Conservation (phyloP, 331 rosid species). For the Prunus yedoensis region DNA sequence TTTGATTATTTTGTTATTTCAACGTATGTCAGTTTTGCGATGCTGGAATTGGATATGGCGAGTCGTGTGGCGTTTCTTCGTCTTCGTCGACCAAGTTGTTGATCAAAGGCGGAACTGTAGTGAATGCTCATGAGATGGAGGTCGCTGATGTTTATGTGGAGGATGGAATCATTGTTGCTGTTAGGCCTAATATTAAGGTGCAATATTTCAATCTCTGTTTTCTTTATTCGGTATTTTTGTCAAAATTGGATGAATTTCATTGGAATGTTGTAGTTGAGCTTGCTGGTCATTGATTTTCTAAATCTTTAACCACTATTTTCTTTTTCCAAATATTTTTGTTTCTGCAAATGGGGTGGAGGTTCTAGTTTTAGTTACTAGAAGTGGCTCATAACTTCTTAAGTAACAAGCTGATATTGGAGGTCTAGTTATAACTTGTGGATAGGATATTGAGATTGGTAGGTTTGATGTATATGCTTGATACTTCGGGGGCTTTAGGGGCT, state of each 20-base stretch:
- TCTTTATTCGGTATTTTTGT: neutral
- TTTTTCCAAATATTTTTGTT: too few species aligned
- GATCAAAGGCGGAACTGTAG: conserved; percentile 76
- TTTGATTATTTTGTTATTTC: neutral
- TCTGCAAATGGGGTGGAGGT: too few species aligned
- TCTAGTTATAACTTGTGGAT: neutral
- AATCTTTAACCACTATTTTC: too few species aligned
- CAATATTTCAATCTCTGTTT: neutral
- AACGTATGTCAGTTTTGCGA: conserved; percentile 53
- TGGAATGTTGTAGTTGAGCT: too few species aligned
- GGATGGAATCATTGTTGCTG: conserved; percentile 63
- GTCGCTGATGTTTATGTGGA: conserved; percentile 74
- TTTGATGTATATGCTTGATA: neutral
- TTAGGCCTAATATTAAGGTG: conserved; percentile 60
- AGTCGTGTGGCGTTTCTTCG: conserved; percentile 37
- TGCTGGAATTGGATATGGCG: conserved; percentile 51
- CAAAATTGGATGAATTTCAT: too few species aligned
- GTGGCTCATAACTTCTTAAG: too few species aligned
- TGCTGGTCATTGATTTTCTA: too few species aligned
- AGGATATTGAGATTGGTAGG: neutral
- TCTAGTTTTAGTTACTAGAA: too few species aligned
- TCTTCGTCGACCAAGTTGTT: conserved; percentile 43
- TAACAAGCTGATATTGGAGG: neutral
- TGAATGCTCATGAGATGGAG: conserved; percentile 69
- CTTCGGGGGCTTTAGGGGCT: neutral